Evolutionary conservation across 2,329 filamentous ascomycete species (phyloP), one percentile per base, ranked within the genome.

Genomic region (Saccharata proteae): DNA sequence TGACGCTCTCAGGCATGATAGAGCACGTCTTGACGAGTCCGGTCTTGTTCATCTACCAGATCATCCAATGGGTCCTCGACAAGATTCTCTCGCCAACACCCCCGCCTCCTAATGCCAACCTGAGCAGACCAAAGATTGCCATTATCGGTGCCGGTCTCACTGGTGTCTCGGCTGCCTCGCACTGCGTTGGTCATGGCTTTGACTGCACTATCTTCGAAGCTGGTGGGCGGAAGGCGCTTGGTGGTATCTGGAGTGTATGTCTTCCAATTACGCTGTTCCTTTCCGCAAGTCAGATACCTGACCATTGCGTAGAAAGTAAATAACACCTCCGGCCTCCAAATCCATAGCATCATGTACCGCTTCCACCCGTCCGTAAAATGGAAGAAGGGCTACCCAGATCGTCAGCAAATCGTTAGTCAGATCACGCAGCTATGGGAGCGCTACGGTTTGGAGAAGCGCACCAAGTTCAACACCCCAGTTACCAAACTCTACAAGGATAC

Each of bases 291-390:
- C 12, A 18, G n/a, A 7, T 16, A 19, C 9, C 7, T 14, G 25
- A 28, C 15, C 9, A 8, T 11, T 13, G 1, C 3, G 5, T 36
- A 82, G 74, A 69, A 70, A 53, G 80, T 90, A 23, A 88, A 90
- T 58, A 80, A 80, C 30, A 86, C 80, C 0, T 86, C 80, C 0
- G 74, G 80, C 11, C 67, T 92, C 1, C 82, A 90, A 47, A 86
- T 92, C 14, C 81, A 92, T 51, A 82, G 76, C 13, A 54, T 86
- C 36, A 90, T 90, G 82, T 92, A 88, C 53, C 72, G 83, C 14
- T 93, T 92, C 51, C 80, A 88, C 42, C 84, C 84, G 0, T 80
- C 78, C 0, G 72, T 92, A 1, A 65, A 70, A 38, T 92, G 80
- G 74, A 62, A 70, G 19, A 61, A 65, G 17, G 80, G 80, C n/a